These are phyloP conservation scores for Calonectria montana DNA, from an alignment of 2,329 filamentous ascomycete species.

Conservation along the genomic window DNA sequence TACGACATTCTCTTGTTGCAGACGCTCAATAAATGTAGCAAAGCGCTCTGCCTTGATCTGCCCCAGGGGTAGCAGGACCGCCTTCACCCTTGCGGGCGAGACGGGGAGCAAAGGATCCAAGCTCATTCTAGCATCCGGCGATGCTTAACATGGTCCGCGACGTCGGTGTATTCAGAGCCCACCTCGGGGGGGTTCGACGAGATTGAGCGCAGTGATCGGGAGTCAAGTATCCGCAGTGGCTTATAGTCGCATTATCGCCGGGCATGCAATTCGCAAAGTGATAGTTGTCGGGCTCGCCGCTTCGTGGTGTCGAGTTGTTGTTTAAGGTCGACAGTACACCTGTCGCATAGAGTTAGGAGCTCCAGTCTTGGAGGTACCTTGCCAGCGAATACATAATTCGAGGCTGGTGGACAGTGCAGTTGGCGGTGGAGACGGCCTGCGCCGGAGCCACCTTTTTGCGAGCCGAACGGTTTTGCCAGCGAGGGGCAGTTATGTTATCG, in stretches of 20 bases:
- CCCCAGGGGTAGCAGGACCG: conserved; percentile 86
- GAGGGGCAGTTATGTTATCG: conserved; percentile 11
- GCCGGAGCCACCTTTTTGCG: conserved; percentile 45
- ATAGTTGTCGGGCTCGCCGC: conserved; percentile 15
- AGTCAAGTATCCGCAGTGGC: background rate
- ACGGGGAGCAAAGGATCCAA: conserved; percentile 90
- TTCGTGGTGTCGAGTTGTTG: conserved; percentile 21
- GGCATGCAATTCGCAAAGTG: conserved; percentile 11
- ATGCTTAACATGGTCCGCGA: conserved; percentile 47
- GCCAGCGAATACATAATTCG: conserved; percentile 23
- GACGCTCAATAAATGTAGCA: conserved; percentile 78
- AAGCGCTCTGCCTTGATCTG: conserved; percentile 87
- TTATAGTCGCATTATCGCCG: conserved; percentile 32
- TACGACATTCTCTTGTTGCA: conserved; percentile 84
- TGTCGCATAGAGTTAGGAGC: conserved; percentile 45
- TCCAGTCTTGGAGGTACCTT: conserved; percentile 31
- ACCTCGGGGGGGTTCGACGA: conserved; percentile 28
- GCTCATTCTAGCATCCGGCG: conserved; percentile 75
- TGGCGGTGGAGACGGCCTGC: conserved; percentile 33
- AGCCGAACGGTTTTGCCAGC: conserved; percentile 30
- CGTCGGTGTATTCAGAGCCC: conserved; percentile 31
- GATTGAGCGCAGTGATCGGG: conserved; percentile 23
- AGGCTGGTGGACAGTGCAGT: conserved; percentile 24
- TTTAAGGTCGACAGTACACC: conserved; percentile 40
- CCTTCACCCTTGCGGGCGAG: conserved; percentile 90